phyloP scores from a whole-genome alignment of 2,329 filamentous ascomycete species.

The Exophiala sideris region DNA sequence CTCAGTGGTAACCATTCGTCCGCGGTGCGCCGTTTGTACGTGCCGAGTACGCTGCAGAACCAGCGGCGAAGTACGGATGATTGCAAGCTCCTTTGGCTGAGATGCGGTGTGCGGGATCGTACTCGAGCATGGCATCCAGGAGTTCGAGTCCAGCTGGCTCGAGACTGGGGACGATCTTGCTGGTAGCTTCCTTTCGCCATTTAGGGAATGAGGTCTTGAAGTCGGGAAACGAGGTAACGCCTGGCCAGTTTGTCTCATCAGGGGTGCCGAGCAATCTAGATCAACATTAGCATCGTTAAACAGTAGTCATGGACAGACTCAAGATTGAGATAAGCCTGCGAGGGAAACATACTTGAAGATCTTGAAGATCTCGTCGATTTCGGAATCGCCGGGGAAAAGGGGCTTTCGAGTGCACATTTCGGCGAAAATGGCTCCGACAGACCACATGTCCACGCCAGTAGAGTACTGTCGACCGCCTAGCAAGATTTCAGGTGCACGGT shows the following conservation, averaged over 20 bases:
- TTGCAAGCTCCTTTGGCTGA: conserved; percentile 83
- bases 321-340: background rate
- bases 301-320: background rate
- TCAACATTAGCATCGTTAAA: conserved; percentile 19
- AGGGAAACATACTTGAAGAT: conserved; percentile 69
- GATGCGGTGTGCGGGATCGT: conserved; percentile 81
- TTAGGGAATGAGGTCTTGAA: conserved; percentile 92
- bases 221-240: conserved; percentile 90
- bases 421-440: conserved; percentile 87
- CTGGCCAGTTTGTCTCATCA: conserved; percentile 77
- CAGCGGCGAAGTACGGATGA: conserved; percentile 73
- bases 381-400: conserved; percentile 85
- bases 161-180: conserved; percentile 66
- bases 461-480: conserved; percentile 89
- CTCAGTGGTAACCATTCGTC: conserved; percentile 40
- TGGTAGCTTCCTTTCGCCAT: conserved; percentile 70
- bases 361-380: conserved; percentile 94
- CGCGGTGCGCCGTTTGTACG: conserved; percentile 30
- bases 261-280: conserved; percentile 76
- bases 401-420: conserved; percentile 96
- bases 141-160: conserved; percentile 57
- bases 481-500: conserved; percentile 84
- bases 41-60: conserved; percentile 48
- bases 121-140: conserved; percentile 70
- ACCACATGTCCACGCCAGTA: conserved; percentile 96